Evolutionary conservation across 257 asterid genomes (phyloP), one percentile per base, ranked within the genome.

Genomic region (Nicotiana paniculata): DNA sequence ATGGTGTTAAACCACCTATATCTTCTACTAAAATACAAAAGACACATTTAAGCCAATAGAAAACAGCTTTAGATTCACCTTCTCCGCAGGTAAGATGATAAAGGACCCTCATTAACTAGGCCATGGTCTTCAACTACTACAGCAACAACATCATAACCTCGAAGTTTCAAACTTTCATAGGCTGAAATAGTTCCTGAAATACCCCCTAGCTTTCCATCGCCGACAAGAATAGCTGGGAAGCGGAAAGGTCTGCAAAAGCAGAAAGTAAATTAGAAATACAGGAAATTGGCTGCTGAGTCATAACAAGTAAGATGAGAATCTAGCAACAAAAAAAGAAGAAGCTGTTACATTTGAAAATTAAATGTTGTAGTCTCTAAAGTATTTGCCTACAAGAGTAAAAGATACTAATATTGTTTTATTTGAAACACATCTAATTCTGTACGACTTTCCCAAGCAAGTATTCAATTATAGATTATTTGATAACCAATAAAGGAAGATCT

Each of bases 121-220:
- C 99, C 97, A 67, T 92, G 97, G 78, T 96, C 98, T 89, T 94
- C 98, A 83, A 96, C 84, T 77, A 96, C 88, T 80, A 96, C 89
- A 33, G 98, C 98, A 85, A 91, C 93, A 84, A 94, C 90, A 82
- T 96, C 98, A 67, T 93, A 96, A 67, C 99, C 99, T 57, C 99
- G 97, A 78, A 96, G 91, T 88, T 85, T 93, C 82, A 94, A 81
- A 80, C 93, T 92, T 89, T 96, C 99, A 87, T 93, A 94, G 51
- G 98, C 98, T 82, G 99, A 96, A 84, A 96, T 94, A 48, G 99
- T 96, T 88, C 95, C 99, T 6, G 99, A 94, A 83, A 96, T 94
- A 77, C 99, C 99, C 87, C 99, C 99, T 86, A 94, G 85, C 62
- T 91, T 88, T 79, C 99, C 98, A 92, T 96, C 98, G 72, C 99